phyloP scores from a whole-genome alignment of 129 eudicot species.

The Pseudognaphalium luteoalbum region DNA sequence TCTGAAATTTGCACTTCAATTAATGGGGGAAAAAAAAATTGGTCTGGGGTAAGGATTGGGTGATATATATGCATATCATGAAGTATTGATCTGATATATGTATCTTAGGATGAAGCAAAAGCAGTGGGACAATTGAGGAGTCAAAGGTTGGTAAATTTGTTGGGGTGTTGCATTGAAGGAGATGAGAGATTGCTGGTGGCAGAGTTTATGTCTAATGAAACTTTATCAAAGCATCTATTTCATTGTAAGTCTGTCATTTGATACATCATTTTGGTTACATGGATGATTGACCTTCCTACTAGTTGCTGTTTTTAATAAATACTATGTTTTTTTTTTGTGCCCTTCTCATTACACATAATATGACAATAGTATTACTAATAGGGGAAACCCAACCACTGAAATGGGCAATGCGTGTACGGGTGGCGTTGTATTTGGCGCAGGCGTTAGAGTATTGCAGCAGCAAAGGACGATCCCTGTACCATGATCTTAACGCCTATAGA shows the following conservation, averaged over 20 bases:
- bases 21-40: too few relatives aligned
- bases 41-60: neutral
- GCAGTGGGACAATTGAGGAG: conserved; percentile 82
- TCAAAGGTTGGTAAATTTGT: conserved; percentile 69
- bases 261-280: neutral
- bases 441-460: conserved; percentile 89
- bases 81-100: neutral
- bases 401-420: conserved; percentile 96
- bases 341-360: neutral
- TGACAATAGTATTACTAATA: conserved; percentile 5
- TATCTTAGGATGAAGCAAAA: conserved; percentile 88
- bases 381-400: conserved; percentile 96
- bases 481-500: conserved; percentile 93
- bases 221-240: conserved; percentile 84
- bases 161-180: conserved; percentile 76
- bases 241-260: conserved; percentile 63
- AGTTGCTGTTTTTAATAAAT: too few relatives aligned
- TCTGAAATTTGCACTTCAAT: too few relatives aligned
- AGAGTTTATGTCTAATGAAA: conserved; percentile 87
- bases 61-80: neutral
- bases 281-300: conserved; percentile 2
- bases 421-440: conserved; percentile 85
- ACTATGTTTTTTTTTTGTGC: too few relatives aligned
- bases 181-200: conserved; percentile 92
- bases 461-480: conserved; percentile 81